Conservation (phyloP, 352 stramenopile genomes). For the Phytophthora foliorum region DNA sequence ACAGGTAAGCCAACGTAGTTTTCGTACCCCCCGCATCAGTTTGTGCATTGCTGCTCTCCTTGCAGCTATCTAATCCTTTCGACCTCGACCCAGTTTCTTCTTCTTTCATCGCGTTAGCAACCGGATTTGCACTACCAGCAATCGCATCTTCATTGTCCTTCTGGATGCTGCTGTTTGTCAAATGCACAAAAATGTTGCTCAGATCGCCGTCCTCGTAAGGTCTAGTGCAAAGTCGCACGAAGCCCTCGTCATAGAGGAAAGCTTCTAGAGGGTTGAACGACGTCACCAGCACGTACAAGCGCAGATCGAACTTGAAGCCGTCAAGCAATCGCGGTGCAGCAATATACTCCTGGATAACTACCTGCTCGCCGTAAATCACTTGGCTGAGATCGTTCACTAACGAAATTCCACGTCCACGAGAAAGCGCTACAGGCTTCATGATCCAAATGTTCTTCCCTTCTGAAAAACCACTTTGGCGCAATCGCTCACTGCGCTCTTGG, state of each 20-base stretch:
- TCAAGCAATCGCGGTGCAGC: constrained; percentile 88
- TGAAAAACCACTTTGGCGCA: constrained; percentile 15
- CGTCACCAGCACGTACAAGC: constrained; percentile 95
- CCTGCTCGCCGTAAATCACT: constrained; percentile 90
- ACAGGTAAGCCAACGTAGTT: constrained; percentile 82
- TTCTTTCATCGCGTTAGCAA: constrained; percentile 24
- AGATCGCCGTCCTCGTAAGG: constrained; percentile 82
- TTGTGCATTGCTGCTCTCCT: constrained; percentile 30
- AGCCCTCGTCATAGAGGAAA: constrained; percentile 95
- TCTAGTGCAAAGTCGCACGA: constrained; percentile 92
- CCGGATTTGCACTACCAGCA: constrained; percentile 35
- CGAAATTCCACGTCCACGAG: constrained; percentile 93
- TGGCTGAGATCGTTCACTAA: constrained; percentile 90
- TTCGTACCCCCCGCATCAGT: constrained; percentile 83
- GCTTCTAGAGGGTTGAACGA: constrained; percentile 94
- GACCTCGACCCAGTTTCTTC: neutral
- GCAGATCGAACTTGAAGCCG: constrained; percentile 93
- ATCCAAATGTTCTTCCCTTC: constrained; percentile 93
- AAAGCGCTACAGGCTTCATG: constrained; percentile 94
- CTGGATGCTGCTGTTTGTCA: constrained; percentile 97
- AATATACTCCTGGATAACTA: constrained; percentile 94
- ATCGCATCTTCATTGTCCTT: constrained; percentile 82
- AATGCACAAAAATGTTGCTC: constrained; percentile 91
- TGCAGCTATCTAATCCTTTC: constrained; percentile 30
- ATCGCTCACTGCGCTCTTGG: constrained; percentile 50